Evolutionary conservation across 257 asterid species (phyloP), one percentile per base, ranked within the genome.

Genomic region (Solanum chmielewskii): DNA sequence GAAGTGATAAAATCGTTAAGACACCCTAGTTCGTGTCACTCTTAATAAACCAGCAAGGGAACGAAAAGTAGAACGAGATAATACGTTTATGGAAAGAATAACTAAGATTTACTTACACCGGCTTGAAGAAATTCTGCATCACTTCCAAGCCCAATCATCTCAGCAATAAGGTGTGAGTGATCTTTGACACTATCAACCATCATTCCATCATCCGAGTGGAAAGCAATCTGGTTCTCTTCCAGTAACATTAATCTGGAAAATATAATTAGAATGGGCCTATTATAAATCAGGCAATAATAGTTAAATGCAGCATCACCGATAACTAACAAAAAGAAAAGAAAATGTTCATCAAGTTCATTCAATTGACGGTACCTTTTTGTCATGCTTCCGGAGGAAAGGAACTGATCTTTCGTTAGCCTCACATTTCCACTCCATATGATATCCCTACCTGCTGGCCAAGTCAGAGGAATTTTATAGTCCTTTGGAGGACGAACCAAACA

Each of bases 321-420:
- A 78, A 1, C 41, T 44, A 78, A 3, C 27, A 27, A 15, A 27
- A 16, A 9, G 66, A 59, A 59, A 5, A 27, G 21, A 45, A 45
- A 27, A 45, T 4, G 3, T 41, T 66, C 52, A 41, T 41, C 83
- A 75, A 23, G 62, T 77, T 78, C 68, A 86, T 47, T 87, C 64
- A 84, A 75, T 81, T 11, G 49, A 90, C 77, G 89, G 18, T 90
- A 96, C 99, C 99, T 92, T 93, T 97, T 97, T n/a, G 98, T 95
- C 98, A 94, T 96, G 93, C 98, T 96, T 83, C 99, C 98, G 4
- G 99, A 96, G 82, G 98, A 94, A 91, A 97, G 98, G 90, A 97
- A 97, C 88, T 97, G 99, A 89, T 96, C 98, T 92, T 96, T 96
- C 88, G 97, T 91, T 88, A 97, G 91, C 93, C 93, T 97, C 90